A percentile compares a stretch with the other conserved stretches of the same genome.
Conservation (phyloP, 352 stramenopile genomes). For the Phytophthora aleatoria region DNA sequence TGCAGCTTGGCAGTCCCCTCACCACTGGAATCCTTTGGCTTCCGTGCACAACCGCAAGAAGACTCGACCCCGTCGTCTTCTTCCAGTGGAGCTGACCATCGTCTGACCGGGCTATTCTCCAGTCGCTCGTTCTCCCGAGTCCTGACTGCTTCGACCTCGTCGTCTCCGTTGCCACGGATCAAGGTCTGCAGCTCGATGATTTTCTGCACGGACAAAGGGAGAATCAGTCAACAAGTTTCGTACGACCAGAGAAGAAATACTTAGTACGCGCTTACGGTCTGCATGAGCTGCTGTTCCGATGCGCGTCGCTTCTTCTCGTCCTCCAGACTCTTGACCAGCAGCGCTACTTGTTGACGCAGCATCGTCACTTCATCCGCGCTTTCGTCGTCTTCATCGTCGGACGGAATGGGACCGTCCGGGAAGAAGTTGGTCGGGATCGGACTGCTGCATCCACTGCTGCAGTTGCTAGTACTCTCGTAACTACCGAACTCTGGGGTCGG, state of each 20-base stretch:
- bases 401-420: slow-evolving; percentile 29
- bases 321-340: slow-evolving; percentile 63
- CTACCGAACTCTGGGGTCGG: slow-evolving; percentile 27
- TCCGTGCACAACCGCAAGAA: slow-evolving; percentile 20
- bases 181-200: slow-evolving; percentile 74
- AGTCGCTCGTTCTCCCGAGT: slow-evolving; percentile 26
- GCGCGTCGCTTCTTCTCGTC: slow-evolving; percentile 72
- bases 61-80: slow-evolving; percentile 17
- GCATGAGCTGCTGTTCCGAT: slow-evolving; percentile 70
- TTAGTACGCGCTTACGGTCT: slow-evolving; percentile 40
- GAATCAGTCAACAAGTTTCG: background rate
- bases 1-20: slow-evolving; percentile 44
- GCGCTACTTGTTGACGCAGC: slow-evolving; percentile 60
- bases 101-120: slow-evolving; percentile 28
- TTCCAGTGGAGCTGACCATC: slow-evolving; percentile 27
- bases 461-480: slow-evolving; percentile 34
- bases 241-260: background rate
- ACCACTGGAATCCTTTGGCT: slow-evolving; percentile 29
- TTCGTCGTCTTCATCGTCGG: slow-evolving; percentile 38
- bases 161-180: slow-evolving; percentile 61
- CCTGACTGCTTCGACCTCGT: slow-evolving; percentile 1
- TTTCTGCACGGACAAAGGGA: slow-evolving; percentile 44
- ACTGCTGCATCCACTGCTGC: slow-evolving; percentile 36
- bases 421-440: slow-evolving; percentile 27
- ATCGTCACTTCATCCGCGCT: slow-evolving; percentile 41